A percentile compares a stretch with the other conserved stretches of the same genome.
Evolutionary conservation across 2,329 filamentous ascomycete species (phyloP).

Genomic region (Fusarium sp.): DNA sequence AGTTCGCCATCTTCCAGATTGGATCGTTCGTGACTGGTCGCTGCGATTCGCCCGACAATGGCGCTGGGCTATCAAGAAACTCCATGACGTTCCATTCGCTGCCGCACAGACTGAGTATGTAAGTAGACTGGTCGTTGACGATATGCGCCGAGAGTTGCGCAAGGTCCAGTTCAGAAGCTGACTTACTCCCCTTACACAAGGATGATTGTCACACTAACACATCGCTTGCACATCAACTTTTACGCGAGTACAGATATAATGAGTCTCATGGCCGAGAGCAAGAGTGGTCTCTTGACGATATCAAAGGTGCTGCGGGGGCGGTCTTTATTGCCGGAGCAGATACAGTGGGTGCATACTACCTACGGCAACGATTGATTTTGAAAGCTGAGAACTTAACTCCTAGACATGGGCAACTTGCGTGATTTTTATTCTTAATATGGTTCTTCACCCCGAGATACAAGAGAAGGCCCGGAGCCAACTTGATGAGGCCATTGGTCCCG

Average conservation of each 20-base stretch:
- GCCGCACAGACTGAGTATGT: constrained; percentile 50
- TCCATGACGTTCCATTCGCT: constrained; percentile 54
- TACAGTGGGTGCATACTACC: constrained; percentile 50
- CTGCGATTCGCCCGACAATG: constrained; percentile 53
- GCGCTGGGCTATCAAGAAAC: constrained; percentile 53
- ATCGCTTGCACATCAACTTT: constrained; percentile 49
- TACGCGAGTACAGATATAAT: constrained; percentile 37
- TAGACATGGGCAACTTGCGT: constrained; percentile 53
- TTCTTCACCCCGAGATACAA: constrained; percentile 61
- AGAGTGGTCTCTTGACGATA: constrained; percentile 58
- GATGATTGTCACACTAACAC: constrained; percentile 28
- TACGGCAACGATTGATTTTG: constrained; percentile 40
- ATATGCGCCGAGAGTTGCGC: background rate
- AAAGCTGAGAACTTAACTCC: constrained; percentile 24
- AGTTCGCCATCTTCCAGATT: constrained; percentile 49
- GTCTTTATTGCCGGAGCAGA: constrained; percentile 66
- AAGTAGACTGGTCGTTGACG: constrained; percentile 18
- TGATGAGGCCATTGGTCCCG: constrained; percentile 59
- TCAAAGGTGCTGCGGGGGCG: constrained; percentile 65
- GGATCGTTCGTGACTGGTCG: constrained; percentile 52
- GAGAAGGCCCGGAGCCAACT: constrained; percentile 62
- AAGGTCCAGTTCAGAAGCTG: constrained; percentile 9
- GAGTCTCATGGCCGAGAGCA: constrained; percentile 27
- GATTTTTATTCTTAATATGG: constrained; percentile 60
- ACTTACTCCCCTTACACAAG: constrained; percentile 29